Evolutionary conservation across 129 eudicot genomes (phyloP).

Genomic region (Cynara cardunculus): DNA sequence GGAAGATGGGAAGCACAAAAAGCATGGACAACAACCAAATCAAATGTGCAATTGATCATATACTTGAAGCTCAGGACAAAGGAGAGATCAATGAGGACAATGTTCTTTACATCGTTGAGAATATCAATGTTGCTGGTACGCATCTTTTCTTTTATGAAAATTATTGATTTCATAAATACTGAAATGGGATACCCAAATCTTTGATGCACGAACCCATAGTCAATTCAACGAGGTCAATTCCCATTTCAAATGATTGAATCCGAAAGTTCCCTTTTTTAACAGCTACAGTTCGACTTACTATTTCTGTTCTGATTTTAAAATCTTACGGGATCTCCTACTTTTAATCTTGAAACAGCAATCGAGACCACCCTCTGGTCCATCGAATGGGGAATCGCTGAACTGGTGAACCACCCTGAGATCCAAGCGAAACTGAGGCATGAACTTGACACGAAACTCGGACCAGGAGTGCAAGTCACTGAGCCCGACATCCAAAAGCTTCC

Average conservation of each 20-base stretch:
- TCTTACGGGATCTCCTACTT: background rate
- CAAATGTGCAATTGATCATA: slow-evolving; percentile 89
- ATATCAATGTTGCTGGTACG: slow-evolving; percentile 92
- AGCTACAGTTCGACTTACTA: background rate
- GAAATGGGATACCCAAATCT: too few relatives aligned
- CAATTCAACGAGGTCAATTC: too few relatives aligned
- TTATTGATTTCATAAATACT: background rate
- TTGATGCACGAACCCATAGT: background rate
- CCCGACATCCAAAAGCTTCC: slow-evolving; percentile 37
- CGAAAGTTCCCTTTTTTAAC: background rate
- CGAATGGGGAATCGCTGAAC: slow-evolving; percentile 91
- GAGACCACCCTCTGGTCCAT: slow-evolving; percentile 96
- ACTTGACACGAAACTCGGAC: slow-evolving; percentile 53
- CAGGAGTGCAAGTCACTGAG: slow-evolving; percentile 36
- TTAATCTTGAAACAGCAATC: slow-evolving; percentile 48
- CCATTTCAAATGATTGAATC: background rate
- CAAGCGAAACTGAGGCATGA: slow-evolving; percentile 70
- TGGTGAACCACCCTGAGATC: slow-evolving; percentile 74
- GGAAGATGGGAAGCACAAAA: slow-evolving; percentile 67
- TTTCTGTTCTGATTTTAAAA: background rate
- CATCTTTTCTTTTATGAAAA: background rate
- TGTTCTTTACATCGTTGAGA: slow-evolving; percentile 91
- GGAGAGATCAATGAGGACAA: slow-evolving; percentile 95
- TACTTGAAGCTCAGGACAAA: slow-evolving; percentile 75
- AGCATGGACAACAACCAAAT: slow-evolving; percentile 47